phyloP scores from a whole-genome alignment of 257 asterid genomes.

The Nicotiana sylvestris region DNA sequence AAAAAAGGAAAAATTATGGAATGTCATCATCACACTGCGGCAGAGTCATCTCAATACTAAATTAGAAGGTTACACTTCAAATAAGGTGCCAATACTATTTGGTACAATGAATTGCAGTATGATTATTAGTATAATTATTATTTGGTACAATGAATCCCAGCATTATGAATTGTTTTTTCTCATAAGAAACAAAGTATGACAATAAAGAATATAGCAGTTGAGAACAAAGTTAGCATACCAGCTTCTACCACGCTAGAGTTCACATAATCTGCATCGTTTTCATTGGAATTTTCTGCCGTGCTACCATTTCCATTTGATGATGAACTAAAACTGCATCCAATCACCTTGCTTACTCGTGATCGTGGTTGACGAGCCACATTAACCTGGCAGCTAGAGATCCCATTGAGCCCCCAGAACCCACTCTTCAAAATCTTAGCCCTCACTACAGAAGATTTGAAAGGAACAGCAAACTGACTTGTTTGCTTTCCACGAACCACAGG shows the following conservation, averaged over 20 bases:
- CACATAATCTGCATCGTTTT: slow-evolving; percentile 77
- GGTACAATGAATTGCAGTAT: background rate
- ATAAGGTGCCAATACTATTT: background rate
- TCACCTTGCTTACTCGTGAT: slow-evolving; percentile 29
- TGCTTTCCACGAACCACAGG: slow-evolving; percentile 62
- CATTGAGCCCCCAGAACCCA: slow-evolving; percentile 53
- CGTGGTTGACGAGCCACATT: slow-evolving; percentile 24
- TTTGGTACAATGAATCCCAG: background rate
- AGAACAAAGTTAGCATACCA: slow-evolving; percentile 36
- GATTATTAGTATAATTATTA: background rate
- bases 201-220: background rate
- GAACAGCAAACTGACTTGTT: slow-evolving; percentile 37
- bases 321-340: slow-evolving; percentile 67
- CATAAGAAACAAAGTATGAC: background rate
- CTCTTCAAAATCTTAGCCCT: slow-evolving; percentile 44
- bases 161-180: background rate
- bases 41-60: background rate
- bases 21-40: background rate
- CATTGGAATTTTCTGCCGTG: slow-evolving; percentile 71
- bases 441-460: slow-evolving; percentile 35
- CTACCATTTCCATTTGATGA: slow-evolving; percentile 86
- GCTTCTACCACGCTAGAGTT: slow-evolving; percentile 91
- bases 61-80: background rate
- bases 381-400: slow-evolving; percentile 15
- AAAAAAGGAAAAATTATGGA: background rate